Conservation (phyloP, 2,329 filamentous ascomycete species). For the Arthroderma sp. region DNA sequence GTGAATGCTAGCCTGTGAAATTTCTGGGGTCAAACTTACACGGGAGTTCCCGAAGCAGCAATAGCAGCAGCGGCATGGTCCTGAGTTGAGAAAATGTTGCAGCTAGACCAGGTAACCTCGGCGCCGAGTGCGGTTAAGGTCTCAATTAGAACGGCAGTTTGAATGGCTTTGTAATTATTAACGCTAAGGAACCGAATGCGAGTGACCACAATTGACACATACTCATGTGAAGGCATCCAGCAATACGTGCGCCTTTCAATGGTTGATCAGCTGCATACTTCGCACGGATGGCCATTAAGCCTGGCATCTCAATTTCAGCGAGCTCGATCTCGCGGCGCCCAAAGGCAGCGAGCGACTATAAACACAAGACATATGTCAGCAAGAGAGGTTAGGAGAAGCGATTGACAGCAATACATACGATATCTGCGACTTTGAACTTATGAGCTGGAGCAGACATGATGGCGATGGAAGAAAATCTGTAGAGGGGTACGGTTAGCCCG, state of each 20-base stretch:
- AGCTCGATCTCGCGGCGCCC: slow-evolving; percentile 98
- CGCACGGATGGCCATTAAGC: slow-evolving; percentile 84
- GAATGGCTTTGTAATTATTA: slow-evolving; percentile 51
- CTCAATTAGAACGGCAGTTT: slow-evolving; percentile 98
- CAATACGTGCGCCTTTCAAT: slow-evolving; percentile 85
- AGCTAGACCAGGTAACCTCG: slow-evolving; percentile 96
- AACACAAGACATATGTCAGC: slow-evolving; percentile 1
- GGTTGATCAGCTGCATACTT: slow-evolving; percentile 93
- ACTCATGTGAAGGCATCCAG: slow-evolving; percentile 98
- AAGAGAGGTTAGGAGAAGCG: slow-evolving; percentile 4
- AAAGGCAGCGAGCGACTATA: slow-evolving; percentile 76
- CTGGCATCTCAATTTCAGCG: slow-evolving; percentile 92
- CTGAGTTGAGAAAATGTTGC: slow-evolving; percentile 99
- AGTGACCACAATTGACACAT: slow-evolving; percentile 21
- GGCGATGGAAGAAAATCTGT: slow-evolving; percentile 15
- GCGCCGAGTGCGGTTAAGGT: slow-evolving; percentile 88
- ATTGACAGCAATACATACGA: slow-evolving; percentile 36
- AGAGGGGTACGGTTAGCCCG: too few relatives aligned
- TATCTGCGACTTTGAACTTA: slow-evolving; percentile 98
- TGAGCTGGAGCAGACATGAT: slow-evolving; percentile 63
- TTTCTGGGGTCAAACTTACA: slow-evolving; percentile 40
- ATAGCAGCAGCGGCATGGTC: slow-evolving; percentile 97
- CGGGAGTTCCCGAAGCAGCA: slow-evolving; percentile 80
- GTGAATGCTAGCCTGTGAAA: background rate
- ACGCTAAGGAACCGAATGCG: background rate